Percentiles rank a stretch among this genome's conserved stretches.
phyloP scores from a whole-genome alignment of 83 land plant species.

The Picea mariana region DNA sequence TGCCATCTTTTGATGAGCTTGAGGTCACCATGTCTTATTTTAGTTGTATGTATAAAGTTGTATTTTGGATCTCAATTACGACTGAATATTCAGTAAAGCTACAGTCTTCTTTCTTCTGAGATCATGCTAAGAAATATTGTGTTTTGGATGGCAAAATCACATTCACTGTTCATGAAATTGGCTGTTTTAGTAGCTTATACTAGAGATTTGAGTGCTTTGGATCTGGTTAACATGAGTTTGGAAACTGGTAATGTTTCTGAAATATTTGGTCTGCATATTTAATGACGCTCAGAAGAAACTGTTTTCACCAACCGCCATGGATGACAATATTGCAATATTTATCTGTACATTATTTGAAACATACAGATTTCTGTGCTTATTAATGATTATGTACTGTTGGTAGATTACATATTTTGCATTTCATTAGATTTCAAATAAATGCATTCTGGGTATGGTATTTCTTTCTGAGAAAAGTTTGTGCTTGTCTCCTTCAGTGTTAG shows the following conservation, averaged over 20 bases:
- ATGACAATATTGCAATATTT: background rate
- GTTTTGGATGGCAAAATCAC: background rate
- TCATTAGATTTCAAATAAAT: background rate
- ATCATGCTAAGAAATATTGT: background rate
- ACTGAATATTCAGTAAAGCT: background rate
- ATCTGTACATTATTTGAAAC: background rate
- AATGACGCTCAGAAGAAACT: background rate
- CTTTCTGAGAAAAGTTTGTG: background rate
- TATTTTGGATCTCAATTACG: too few relatives aligned
- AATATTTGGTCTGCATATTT: background rate
- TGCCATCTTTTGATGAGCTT: too few relatives aligned
- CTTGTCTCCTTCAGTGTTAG: slow-evolving; percentile 64
- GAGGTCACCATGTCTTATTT: too few relatives aligned
- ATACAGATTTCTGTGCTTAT: background rate
- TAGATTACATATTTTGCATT: background rate
- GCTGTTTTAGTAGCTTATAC: background rate
- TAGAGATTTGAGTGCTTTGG: background rate
- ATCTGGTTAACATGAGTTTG: background rate
- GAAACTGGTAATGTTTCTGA: background rate
- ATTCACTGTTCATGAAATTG: background rate
- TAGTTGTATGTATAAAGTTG: too few relatives aligned
- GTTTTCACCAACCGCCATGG: background rate
- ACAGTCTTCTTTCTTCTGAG: background rate
- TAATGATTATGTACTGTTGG: background rate
- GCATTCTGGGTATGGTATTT: background rate